These are phyloP conservation scores for Boletales sp. DNA, from an alignment of 768 basidiomycete species.

Conservation along the genomic window DNA sequence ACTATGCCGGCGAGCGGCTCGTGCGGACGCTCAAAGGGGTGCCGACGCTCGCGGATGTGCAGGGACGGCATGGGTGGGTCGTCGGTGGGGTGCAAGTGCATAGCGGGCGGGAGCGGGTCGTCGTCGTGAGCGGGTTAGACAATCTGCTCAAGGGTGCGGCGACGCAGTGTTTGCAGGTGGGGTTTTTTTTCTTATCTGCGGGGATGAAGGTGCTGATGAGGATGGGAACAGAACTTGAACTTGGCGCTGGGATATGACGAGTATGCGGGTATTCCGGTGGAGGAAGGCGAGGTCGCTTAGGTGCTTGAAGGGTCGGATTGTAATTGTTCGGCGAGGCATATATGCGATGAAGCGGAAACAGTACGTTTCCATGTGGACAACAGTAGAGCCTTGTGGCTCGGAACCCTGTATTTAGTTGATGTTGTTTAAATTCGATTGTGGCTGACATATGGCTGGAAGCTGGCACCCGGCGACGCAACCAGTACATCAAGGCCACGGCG, in stretches of 20 bases:
- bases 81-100: slow-evolving; percentile 95
- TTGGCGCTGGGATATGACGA: slow-evolving; percentile 86
- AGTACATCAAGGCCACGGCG: too few species aligned
- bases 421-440: too few species aligned
- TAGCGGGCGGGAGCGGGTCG: slow-evolving; percentile 82
- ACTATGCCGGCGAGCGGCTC: slow-evolving; percentile 73
- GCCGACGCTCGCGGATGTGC: slow-evolving; percentile 70
- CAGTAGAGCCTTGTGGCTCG: too few species aligned
- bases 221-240: slow-evolving; percentile 69
- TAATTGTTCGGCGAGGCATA: too few species aligned
- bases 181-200: slow-evolving; percentile 17
- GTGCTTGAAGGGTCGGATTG: background rate
- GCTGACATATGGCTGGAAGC: too few species aligned
- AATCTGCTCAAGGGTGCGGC: slow-evolving; percentile 98
- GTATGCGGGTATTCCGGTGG: slow-evolving; percentile 66
- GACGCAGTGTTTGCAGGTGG: slow-evolving; percentile 94
- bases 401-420: too few species aligned
- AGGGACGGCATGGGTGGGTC: slow-evolving; percentile 82
- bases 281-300: slow-evolving; percentile 9
- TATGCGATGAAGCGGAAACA: too few species aligned
- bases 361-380: too few species aligned
- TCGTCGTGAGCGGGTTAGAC: slow-evolving; percentile 94
- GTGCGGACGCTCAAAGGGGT: slow-evolving; percentile 66
- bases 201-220: slow-evolving; percentile 2
- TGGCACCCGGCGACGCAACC: too few species aligned